A percentile compares a stretch with the other conserved stretches of the same genome.
phyloP scores from a whole-genome alignment of 805 yeast genomes.

The Ascoidea asiatica region DNA sequence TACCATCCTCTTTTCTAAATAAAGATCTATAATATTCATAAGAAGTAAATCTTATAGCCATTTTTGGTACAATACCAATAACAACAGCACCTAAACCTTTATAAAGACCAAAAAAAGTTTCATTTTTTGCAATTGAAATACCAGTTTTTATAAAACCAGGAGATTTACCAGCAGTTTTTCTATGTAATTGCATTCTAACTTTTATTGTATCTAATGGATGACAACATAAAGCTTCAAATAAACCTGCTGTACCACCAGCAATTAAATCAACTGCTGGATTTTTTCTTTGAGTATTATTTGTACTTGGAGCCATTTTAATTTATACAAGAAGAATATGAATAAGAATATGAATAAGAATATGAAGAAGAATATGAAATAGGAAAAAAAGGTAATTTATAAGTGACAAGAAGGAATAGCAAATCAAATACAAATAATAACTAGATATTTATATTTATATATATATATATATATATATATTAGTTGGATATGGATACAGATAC shows the following conservation, averaged over 20 bases:
- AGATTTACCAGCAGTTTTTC: slow-evolving; percentile 56
- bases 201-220: slow-evolving; percentile 97
- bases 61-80: slow-evolving; percentile 94
- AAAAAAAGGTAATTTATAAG: too few relatives aligned
- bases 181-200: slow-evolving; percentile 90
- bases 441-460: too few relatives aligned
- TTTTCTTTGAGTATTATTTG: slow-evolving; percentile 15
- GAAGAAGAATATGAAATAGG: too few relatives aligned
- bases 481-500: too few relatives aligned
- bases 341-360: too few relatives aligned
- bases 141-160: slow-evolving; percentile 87
- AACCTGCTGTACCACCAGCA: slow-evolving; percentile 96
- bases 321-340: too few relatives aligned
- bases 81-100: slow-evolving; percentile 96
- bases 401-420: too few relatives aligned
- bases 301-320: slow-evolving; percentile 1
- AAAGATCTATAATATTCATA: slow-evolving; percentile 76
- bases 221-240: slow-evolving; percentile 94
- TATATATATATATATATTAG: too few relatives aligned
- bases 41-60: slow-evolving; percentile 94
- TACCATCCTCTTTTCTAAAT: slow-evolving; percentile 50
- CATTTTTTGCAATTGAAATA: slow-evolving; percentile 58
- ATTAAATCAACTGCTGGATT: slow-evolving; percentile 50
- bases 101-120: slow-evolving; percentile 75
- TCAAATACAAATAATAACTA: too few relatives aligned